Evolutionary conservation across 1,284 basidiomycete genomes (phyloP).

Genomic region (Peniophora sp.): DNA sequence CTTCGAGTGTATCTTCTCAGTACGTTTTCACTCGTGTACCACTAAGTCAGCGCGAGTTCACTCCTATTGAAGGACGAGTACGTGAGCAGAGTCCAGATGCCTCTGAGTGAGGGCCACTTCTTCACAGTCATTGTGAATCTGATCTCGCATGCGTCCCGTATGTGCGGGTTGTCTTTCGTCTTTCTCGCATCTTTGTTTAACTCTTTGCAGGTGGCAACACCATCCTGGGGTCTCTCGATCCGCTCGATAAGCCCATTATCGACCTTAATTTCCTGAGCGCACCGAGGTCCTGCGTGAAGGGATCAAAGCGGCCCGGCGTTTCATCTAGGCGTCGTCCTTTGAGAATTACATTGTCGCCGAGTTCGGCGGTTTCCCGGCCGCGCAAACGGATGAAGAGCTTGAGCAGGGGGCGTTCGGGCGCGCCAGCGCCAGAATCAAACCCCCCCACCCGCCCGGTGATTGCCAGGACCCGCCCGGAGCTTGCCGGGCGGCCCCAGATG

Average conservation of each 20-base stretch:
- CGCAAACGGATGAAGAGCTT: conserved; percentile 17
- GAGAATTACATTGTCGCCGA: conserved; percentile 15
- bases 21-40: background rate
- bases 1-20: background rate
- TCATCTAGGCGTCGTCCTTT: conserved; percentile 14
- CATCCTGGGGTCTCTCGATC: background rate
- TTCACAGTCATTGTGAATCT: background rate
- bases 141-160: background rate
- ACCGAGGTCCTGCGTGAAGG: conserved; percentile 7
- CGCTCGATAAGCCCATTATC: conserved; percentile 13
- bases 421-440: too few relatives aligned
- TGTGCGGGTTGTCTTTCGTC: background rate
- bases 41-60: background rate
- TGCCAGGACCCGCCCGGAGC: too few relatives aligned
- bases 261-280: conserved; percentile 13
- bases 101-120: background rate
- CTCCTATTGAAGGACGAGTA: background rate
- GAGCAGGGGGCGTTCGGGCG: too few relatives aligned
- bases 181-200: background rate
- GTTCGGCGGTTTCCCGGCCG: conserved; percentile 13
- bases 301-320: conserved; percentile 6
- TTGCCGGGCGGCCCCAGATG: too few relatives aligned
- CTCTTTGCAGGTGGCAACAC: background rate
- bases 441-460: too few relatives aligned
- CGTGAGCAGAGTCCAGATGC: background rate